Evolutionary conservation across 2,329 filamentous ascomycete species (phyloP).

Genomic region (Fusarium miscanthi): DNA sequence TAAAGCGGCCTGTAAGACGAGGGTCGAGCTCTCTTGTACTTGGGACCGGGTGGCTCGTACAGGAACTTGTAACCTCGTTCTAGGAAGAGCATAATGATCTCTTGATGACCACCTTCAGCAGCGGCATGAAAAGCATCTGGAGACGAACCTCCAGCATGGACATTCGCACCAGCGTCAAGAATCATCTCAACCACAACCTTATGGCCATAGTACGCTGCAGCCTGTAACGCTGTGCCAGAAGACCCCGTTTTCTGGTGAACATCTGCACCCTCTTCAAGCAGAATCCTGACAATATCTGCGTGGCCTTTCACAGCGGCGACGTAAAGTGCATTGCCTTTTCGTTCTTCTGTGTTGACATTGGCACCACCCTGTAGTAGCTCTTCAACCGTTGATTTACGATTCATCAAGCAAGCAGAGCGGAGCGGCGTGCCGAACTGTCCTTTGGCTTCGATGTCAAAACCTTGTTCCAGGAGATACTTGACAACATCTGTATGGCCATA

Average conservation of each 20-base stretch:
- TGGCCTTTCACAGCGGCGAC: slow-evolving; percentile 10
- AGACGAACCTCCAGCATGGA: not conserved
- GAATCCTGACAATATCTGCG: not conserved
- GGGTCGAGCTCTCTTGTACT: not conserved
- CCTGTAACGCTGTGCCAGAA: not conserved
- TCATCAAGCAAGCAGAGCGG: slow-evolving; percentile 3
- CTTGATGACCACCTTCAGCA: slow-evolving; percentile 12
- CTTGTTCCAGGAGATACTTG: not conserved
- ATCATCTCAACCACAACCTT: not conserved
- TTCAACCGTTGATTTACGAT: not conserved
- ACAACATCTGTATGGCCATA: not conserved
- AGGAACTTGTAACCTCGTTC: not conserved
- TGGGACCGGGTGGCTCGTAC: not conserved
- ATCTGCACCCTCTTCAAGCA: not conserved
- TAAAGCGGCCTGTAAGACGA: not conserved
- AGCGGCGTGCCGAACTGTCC: slow-evolving; percentile 21
- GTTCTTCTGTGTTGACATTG: not conserved
- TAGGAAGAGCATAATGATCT: slow-evolving; percentile 5
- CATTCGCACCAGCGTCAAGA: not conserved
- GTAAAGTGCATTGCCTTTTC: slow-evolving; percentile 2
- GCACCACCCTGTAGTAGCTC: slow-evolving; percentile 10
- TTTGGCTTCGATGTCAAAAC: slow-evolving; percentile 8
- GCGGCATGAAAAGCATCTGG: slow-evolving; percentile 14
- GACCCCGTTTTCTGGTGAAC: not conserved
- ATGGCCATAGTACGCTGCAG: slow-evolving; percentile 14